Evolutionary conservation across 179 eudicot genomes (phyloP).

Genomic region (Actinidia polygama): DNA sequence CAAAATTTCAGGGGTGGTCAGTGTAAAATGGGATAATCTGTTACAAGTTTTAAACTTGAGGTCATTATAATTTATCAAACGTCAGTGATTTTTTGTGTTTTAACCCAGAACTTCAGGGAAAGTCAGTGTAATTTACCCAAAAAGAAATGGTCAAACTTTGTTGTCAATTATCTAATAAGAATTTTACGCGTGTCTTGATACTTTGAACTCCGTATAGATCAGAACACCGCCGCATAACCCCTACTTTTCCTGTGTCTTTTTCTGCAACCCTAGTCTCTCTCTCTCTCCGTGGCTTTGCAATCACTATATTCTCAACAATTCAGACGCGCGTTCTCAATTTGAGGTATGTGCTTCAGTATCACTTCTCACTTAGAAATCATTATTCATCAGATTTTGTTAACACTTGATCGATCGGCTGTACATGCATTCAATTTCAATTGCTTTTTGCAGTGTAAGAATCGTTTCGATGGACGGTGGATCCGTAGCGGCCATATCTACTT

Average conservation of each 20-base stretch:
- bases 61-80: too few species aligned
- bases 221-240: too few species aligned
- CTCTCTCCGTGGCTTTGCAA: neutral
- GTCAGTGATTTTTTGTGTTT: too few species aligned
- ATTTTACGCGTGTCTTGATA: neutral
- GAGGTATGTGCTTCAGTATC: neutral
- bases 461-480: slow-evolving; percentile 35
- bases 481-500: slow-evolving; percentile 32
- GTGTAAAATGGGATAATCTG: too few species aligned
- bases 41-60: too few species aligned
- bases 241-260: neutral
- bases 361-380: neutral
- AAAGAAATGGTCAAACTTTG: too few species aligned
- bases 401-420: neutral
- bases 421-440: neutral
- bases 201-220: neutral
- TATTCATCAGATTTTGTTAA: neutral
- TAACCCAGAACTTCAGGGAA: too few species aligned
- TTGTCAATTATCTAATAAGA: neutral
- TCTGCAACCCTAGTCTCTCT: slow-evolving; percentile 13
- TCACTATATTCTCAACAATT: too few species aligned
- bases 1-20: too few species aligned
- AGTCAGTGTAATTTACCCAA: too few species aligned
- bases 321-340: neutral
- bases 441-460: slow-evolving; percentile 11